These are phyloP conservation scores for Ogataea haglerorum DNA, from an alignment of 805 yeast species.

Conservation along the genomic window DNA sequence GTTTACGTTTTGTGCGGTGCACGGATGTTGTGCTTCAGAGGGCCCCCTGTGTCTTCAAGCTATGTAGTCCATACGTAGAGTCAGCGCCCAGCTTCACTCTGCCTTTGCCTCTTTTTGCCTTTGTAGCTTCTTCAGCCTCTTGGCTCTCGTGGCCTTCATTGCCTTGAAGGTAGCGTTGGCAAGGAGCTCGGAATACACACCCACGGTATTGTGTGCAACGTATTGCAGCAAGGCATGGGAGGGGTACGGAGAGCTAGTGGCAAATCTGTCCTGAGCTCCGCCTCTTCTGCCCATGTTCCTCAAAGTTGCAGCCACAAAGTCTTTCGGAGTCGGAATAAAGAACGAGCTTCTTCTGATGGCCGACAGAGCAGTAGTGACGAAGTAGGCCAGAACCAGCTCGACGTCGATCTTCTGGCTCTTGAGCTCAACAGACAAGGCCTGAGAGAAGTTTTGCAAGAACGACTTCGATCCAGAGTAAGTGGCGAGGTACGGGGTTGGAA, in stretches of 20 bases:
- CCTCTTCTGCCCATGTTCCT: conserved; percentile 72
- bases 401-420: conserved; percentile 71
- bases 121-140: conserved; percentile 49
- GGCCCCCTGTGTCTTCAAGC: neutral
- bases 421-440: conserved; percentile 84
- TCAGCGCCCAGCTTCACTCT: neutral
- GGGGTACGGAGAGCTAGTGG: conserved; percentile 89
- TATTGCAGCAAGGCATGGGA: conserved; percentile 91
- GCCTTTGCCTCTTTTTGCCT: conserved; percentile 7
- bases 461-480: conserved; percentile 96
- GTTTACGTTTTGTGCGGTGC: conserved; percentile 14
- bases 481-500: conserved; percentile 90
- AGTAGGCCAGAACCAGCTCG: conserved; percentile 77
- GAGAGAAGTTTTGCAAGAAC: conserved; percentile 90
- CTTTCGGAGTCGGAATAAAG: conserved; percentile 76
- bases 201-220: conserved; percentile 71
- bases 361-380: conserved; percentile 95
- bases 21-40: conserved; percentile 1
- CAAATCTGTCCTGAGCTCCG: conserved; percentile 91
- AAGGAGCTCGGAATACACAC: conserved; percentile 72
- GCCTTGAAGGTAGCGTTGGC: conserved; percentile 64
- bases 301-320: conserved; percentile 73
- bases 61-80: neutral
- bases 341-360: conserved; percentile 76
- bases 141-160: conserved; percentile 75